phyloP scores from a whole-genome alignment of 1,284 basidiomycete genomes.

The Ceratobasidium sp. region DNA sequence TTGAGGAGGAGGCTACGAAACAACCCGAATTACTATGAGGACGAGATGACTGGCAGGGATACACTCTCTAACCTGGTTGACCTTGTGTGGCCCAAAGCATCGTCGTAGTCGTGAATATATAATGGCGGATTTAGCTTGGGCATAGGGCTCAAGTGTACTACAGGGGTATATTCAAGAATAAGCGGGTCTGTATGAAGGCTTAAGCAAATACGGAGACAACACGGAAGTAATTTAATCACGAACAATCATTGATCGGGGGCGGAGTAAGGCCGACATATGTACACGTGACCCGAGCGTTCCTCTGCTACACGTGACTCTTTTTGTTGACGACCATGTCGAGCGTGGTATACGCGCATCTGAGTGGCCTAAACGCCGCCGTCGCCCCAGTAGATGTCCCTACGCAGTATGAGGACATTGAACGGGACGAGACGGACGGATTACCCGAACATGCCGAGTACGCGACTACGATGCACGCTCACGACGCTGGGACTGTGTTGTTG shows the following conservation, averaged over 20 bases:
- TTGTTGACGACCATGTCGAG: constrained; percentile 46
- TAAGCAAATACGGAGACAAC: too few species aligned
- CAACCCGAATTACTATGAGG: constrained; percentile 92
- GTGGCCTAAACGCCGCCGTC: constrained; percentile 23
- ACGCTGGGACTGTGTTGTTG: constrained; percentile 65
- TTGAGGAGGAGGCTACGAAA: constrained; percentile 76
- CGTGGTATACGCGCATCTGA: constrained; percentile 44
- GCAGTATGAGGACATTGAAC: constrained; percentile 21
- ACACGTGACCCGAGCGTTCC: neutral
- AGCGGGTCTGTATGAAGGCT: too few species aligned
- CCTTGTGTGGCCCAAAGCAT: constrained; percentile 56
- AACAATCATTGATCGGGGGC: constrained; percentile 22
- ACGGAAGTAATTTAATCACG: neutral
- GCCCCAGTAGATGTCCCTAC: constrained; percentile 26
- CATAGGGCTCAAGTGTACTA: too few species aligned
- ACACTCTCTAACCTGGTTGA: constrained; percentile 80
- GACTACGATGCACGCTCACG: constrained; percentile 42
- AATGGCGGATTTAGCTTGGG: constrained; percentile 53
- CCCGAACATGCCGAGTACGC: constrained; percentile 45
- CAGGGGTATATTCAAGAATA: too few species aligned
- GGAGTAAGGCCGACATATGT: neutral
- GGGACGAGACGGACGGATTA: constrained; percentile 22
- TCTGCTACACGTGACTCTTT: constrained; percentile 13
- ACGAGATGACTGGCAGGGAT: constrained; percentile 63
- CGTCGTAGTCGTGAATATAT: neutral